These are phyloP conservation scores for Gossypium mustelinum DNA, from an alignment of 345 rosid species.

Conservation along the genomic window DNA sequence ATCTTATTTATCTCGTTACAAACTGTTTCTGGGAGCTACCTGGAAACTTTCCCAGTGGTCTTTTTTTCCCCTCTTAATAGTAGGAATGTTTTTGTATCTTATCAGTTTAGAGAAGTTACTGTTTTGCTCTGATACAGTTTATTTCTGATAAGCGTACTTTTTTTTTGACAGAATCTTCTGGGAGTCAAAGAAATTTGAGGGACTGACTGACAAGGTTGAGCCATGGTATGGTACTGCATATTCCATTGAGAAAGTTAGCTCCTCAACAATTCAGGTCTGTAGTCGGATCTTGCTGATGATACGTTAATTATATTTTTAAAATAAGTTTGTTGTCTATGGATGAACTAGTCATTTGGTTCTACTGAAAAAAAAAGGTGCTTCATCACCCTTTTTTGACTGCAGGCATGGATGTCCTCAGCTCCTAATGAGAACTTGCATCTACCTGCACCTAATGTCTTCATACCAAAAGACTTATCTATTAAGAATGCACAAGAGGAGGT, in stretches of 20 bases:
- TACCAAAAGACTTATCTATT: constrained; percentile 80
- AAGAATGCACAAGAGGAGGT: constrained; percentile 67
- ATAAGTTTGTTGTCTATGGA: background rate
- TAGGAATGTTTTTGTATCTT: background rate
- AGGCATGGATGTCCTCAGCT: constrained; percentile 76
- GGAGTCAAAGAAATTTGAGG: constrained; percentile 93
- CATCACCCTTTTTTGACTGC: constrained; percentile 24
- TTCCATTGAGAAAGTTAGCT: constrained; percentile 54
- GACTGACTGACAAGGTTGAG: constrained; percentile 62
- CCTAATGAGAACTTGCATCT: constrained; percentile 66
- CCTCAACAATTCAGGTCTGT: constrained; percentile 59
- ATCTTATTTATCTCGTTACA: background rate
- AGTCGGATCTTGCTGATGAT: constrained; percentile 15
- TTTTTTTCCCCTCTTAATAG: no score
- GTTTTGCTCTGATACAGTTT: background rate
- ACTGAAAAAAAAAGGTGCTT: background rate
- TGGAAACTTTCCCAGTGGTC: background rate
- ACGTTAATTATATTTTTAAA: constrained; percentile 1
- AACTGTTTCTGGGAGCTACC: background rate
- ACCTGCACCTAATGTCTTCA: constrained; percentile 65
- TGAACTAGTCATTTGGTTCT: constrained; percentile 1
- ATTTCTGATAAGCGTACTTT: constrained; percentile 18
- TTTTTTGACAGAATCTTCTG: constrained; percentile 36
- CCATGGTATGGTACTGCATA: constrained; percentile 94
- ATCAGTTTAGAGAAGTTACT: background rate